Evolutionary conservation across 805 yeast genomes (phyloP), one percentile per base, ranked within the genome.

Genomic region (Metschnikowia matae): DNA sequence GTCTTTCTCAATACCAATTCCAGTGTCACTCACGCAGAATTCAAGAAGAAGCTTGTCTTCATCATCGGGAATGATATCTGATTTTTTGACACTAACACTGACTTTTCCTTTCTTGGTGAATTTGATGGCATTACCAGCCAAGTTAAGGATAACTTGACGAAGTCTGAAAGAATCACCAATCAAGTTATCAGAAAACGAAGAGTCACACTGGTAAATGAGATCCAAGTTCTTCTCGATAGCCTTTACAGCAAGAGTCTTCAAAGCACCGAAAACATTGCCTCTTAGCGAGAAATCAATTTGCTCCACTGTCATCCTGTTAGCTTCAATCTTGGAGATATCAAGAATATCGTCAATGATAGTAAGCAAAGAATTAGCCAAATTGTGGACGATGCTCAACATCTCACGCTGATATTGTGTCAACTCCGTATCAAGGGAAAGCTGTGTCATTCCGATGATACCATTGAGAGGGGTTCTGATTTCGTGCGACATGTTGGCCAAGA

Each of bases 401-500:
- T 89, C 96, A 55, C 96, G 79, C 68, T 89, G 96, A 62, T 89
- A 89, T 68, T 89, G 96, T 8, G 95, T 88, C 56, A 89, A 76
- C 61, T 89, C 95, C 0, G 96, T 89, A 56, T 89, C 96, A 49
- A 89, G 75, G 1, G 96, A 87, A 58, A 89, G 72, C 66, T 89
- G 96, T 3, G 96, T 89, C 92, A 89, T 89, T 63, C 96, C 96
- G 60, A 89, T 85, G 44, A 89, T 89, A 73, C 96, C 96, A 67
- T 89, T 89, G 82, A 89, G 85, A 18, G 96, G 96, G 2, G 96
- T 89, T 66, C 96, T 77, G 61, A 89, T 85, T 66, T 89, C 96
- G 58, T 73, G 78, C 5, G 92, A 86, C 79, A 87, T 89, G 62
- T 89, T 89, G 43, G 96, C 96, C 69, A 89, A 77, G 65, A 89